Conservation (phyloP, 2,329 filamentous ascomycete species). For the Cytospora piceae region DNA sequence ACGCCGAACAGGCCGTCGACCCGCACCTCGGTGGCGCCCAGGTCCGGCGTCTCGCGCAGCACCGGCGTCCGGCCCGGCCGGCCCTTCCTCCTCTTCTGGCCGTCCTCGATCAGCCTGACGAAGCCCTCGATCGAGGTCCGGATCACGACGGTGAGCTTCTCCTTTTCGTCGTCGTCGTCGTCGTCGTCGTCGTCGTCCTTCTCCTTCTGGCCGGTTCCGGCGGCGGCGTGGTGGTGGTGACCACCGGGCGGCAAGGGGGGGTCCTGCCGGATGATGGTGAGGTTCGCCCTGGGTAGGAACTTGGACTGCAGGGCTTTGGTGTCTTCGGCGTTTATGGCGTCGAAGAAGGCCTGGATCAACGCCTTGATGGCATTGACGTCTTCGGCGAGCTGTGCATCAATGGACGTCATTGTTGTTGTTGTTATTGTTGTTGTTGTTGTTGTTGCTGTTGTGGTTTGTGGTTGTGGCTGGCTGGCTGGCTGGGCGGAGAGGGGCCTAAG, state of each 20-base stretch:
- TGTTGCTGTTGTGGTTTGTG: too few relatives aligned
- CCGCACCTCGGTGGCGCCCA: slow-evolving; percentile 19
- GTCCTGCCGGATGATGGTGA: slow-evolving; percentile 28
- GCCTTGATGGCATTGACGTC: slow-evolving; percentile 27
- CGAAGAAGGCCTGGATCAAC: slow-evolving; percentile 28
- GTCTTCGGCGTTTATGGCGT: slow-evolving; percentile 28
- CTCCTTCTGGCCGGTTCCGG: neutral
- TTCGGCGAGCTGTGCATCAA: slow-evolving; percentile 14
- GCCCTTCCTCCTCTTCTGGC: slow-evolving; percentile 15
- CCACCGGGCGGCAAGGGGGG: slow-evolving; percentile 8
- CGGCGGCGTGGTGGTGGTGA: too few relatives aligned
- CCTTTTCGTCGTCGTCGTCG: neutral
- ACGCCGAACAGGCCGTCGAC: slow-evolving; percentile 23
- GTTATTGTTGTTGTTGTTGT: too few relatives aligned
- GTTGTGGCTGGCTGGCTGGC: too few relatives aligned
- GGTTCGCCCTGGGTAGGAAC: slow-evolving; percentile 23
- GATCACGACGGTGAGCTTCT: slow-evolving; percentile 23
- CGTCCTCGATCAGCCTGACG: slow-evolving; percentile 26
- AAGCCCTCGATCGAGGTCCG: slow-evolving; percentile 28
- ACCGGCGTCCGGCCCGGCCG: slow-evolving; percentile 20
- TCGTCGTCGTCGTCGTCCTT: neutral
- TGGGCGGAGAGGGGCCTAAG: neutral
- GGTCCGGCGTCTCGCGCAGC: slow-evolving; percentile 23
- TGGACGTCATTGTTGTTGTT: slow-evolving; percentile 18
- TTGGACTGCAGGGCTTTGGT: slow-evolving; percentile 18